Base-by-base conservation (phyloP, 2,329 filamentous ascomycete genomes). In the Decorospora gaudefroyi region DNA sequence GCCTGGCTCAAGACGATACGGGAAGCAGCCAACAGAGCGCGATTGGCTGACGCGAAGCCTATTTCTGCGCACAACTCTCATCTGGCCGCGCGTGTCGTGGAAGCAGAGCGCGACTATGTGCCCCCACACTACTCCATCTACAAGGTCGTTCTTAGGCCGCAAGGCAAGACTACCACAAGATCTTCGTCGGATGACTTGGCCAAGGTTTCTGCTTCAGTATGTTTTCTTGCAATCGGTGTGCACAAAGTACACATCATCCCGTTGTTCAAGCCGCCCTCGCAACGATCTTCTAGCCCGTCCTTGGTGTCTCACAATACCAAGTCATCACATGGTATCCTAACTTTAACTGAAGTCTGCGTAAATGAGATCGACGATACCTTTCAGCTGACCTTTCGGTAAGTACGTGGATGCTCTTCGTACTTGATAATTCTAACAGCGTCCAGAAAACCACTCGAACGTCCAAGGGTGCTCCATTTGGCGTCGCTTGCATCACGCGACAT, bases 181-280 rank as follows among this genome's bases (percentile, higher is more conserved):
- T 78, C 82, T 3, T 85, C 85, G 6, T 79, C 80, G 11, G 85
- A 88, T 46, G 85, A 88, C 55, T 66, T 87, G 29, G 76, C 81
- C 34, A 87, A 87, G 59, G 69, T 84, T 18, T 78, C 78, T 26
- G 82, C 83, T 7, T 82, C 79, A 7, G 79, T 86, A 16, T 87
- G 81, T 67, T 87, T 87, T 61, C 75, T 88, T 50, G 84, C 81
- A 5, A 77, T 88, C 61, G 85, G 85, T 13, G 76, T 85, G 21
- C 83, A 87, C 71, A 86, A 85, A 62, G 71, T 88, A 22, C 85
- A 88, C 69, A 59, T 88, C 34, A 77, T 88, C 31, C 83, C 84
- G n/a, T 62, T 85, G 21, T 78, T 82, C 28, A 86, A 83, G 55
- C 72, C 76, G 13, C 72, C 76, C 13, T 74, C 73, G 21, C 77